A percentile compares a stretch with the other conserved stretches of the same genome.
phyloP scores from a whole-genome alignment of 2,329 filamentous ascomycete genomes.

The Verticillium klebahnii region DNA sequence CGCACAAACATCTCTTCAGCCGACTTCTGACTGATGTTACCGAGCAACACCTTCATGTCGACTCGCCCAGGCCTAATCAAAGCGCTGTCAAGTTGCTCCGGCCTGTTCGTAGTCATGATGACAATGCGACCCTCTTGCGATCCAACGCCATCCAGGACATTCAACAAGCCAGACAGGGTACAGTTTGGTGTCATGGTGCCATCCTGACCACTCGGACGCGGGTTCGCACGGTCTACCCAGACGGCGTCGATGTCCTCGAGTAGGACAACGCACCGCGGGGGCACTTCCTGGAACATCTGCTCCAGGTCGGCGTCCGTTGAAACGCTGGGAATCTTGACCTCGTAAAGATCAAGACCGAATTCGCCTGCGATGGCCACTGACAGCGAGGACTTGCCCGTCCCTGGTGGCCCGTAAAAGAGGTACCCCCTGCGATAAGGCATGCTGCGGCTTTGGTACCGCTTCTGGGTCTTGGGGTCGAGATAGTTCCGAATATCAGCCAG shows the following conservation, averaged over 20 bases:
- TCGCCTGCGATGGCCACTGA: conserved; percentile 48
- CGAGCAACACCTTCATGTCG: conserved; percentile 58
- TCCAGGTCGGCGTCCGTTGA: conserved; percentile 44
- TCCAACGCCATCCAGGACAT: conserved; percentile 66
- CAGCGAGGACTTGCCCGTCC: conserved; percentile 55
- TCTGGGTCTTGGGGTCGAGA: conserved; percentile 39
- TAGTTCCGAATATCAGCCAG: conserved; percentile 48
- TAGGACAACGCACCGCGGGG: conserved; percentile 47
- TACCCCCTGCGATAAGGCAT: conserved; percentile 45
- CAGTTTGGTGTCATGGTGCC: conserved; percentile 18
- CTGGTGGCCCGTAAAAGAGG: conserved; percentile 59
- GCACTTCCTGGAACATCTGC: conserved; percentile 48
- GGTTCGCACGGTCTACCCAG: conserved; percentile 19
- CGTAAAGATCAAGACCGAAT: conserved; percentile 46
- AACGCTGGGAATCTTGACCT: conserved; percentile 43
- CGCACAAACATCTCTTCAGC: conserved; percentile 41
- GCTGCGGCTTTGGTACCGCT: conserved; percentile 59
- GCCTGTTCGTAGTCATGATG: conserved; percentile 69
- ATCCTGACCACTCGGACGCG: conserved; percentile 8
- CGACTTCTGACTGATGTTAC: conserved; percentile 37
- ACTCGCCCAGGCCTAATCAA: conserved; percentile 63
- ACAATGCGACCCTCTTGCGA: conserved; percentile 66
- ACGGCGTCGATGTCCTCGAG: conserved; percentile 51
- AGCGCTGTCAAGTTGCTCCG: conserved; percentile 59
- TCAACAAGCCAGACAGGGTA: conserved; percentile 63